Evolutionary conservation across 306 rosid species (phyloP), one percentile per base, ranked within the genome.

Genomic region (Coriaria nepalensis): DNA sequence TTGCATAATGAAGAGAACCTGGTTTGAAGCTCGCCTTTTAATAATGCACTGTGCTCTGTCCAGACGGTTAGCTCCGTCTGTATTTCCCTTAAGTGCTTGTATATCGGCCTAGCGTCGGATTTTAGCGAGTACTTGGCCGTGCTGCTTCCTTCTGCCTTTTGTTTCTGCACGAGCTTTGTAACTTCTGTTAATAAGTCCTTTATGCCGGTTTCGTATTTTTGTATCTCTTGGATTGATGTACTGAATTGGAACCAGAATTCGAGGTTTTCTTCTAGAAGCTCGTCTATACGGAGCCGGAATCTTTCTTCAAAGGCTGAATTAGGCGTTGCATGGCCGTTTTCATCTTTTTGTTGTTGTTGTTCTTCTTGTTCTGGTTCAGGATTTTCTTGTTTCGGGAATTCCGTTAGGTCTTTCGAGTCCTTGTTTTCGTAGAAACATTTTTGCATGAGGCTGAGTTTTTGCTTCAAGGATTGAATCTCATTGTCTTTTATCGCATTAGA

Each of bases 211-310:
- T 92, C 75, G 32, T 75, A 92, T 55, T 69, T 77, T 52, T 82
- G 87, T 67, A 82, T 76, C 63, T 85, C 76, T 14, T 78, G 77
- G 69, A 73, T 71, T 13, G 80, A 68, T 50, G 86, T 64, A 62
- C 98, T 79, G 60, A 85, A 92, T 37, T 76, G 75, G 38, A 85
- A 56, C 98, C 98, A 92, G 72, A 85, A 92, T 55, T 46, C 78
- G 36, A 92, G 69, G 77, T 92, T 92, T 65, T 92, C 80, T 67
- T 92, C 98, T 13, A 92, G 76, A 43, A 92, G 69, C 73, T 73
- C 93, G 52, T 92, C 98, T 37, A 92, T 78, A 58, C 49, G 62
- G 7, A 50, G 36, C 20, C 98, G 71, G 57, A 92, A 81, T 45
- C 65, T 75, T 56, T 79, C 79, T 70, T 92, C 98, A 2, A 69